Base-by-base conservation (phyloP, 129 eudicot species). In the Helichrysum umbraculigerum region DNA sequence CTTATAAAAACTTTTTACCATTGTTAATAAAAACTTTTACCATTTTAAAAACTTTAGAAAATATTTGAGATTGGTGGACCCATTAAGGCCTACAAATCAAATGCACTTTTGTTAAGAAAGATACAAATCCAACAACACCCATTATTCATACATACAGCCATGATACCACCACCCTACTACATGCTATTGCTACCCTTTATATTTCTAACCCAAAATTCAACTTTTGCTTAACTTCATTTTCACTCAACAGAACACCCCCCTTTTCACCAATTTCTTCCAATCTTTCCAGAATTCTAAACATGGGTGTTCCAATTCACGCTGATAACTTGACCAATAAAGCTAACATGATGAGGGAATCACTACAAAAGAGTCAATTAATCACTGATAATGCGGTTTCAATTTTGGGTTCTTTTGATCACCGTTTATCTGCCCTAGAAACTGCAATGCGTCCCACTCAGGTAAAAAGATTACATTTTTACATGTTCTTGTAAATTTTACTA, bases 391-490 rank as follows among this genome's bases (percentile, higher is more conserved):
- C 89, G 86, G 97, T 90, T 72, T 78, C 89, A 7, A 86, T 90
- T 32, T 79, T 90, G 54, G 98, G 98, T 8, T 93, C 98, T 20
- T 93, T 93, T 70, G 98, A 93, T 66, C 96, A 93, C 79, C 97
- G 98, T 28, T 89, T 93, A 11, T 93, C 98, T 42, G 88, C 93
- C 59, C 96, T 93, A 21, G 97, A 93, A 81, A 88, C 97, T 64
- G 98, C 98, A 74, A 93, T 93, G 98, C 97, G 97, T 41, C 98
- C 98, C 1, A 93, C 98, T 30, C 98, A 93, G 89, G 97, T 93
- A 12, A 25, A 20, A 20, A 19, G 10, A 4, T 76, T 2, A 15
- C 44, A 14, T 17, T 57, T 54, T 76, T 39, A 12, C 11, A 17
- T 52, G 37, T 52, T 56, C 8, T 42, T 58, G 12, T 25, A 44